Evolutionary conservation across 1,139 yeast species (phyloP).

Genomic region (Debaryomyces sp.): DNA sequence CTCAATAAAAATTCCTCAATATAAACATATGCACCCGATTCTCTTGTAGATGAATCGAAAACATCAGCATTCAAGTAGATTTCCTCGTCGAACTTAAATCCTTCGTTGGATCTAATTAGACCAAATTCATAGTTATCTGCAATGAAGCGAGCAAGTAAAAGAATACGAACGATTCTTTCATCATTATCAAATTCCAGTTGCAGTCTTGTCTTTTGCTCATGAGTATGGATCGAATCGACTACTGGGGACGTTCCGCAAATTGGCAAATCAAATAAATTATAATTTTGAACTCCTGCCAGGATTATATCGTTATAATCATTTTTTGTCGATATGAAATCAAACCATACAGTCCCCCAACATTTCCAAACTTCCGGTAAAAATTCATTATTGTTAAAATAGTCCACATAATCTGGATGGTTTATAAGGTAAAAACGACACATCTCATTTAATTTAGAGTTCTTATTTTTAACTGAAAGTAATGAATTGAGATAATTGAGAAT

Average conservation of each 20-base stretch:
- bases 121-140: conserved; percentile 61
- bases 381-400: conserved; percentile 57
- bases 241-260: conserved; percentile 58
- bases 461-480: conserved; percentile 37
- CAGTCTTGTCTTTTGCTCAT: conserved; percentile 20
- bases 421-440: conserved; percentile 36
- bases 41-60: conserved; percentile 12
- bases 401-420: conserved; percentile 30
- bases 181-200: conserved; percentile 19
- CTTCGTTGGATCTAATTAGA: conserved; percentile 44
- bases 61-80: conserved; percentile 29
- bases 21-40: conserved; percentile 27
- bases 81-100: conserved; percentile 44
- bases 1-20: conserved; percentile 42
- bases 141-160: conserved; percentile 50
- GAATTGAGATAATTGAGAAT: conserved; percentile 64
- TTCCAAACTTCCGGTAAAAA: conserved; percentile 76
- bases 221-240: conserved; percentile 23
- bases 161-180: conserved; percentile 53
- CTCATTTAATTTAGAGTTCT: conserved; percentile 28
- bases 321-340: conserved; percentile 55
- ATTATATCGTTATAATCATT: conserved; percentile 53
- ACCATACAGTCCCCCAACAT: conserved; percentile 86
- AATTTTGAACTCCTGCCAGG: conserved; percentile 59
- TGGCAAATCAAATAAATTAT: conserved; percentile 64